Evolutionary conservation across 768 basidiomycete genomes (phyloP).

Genomic region (Lactarius vividus): DNA sequence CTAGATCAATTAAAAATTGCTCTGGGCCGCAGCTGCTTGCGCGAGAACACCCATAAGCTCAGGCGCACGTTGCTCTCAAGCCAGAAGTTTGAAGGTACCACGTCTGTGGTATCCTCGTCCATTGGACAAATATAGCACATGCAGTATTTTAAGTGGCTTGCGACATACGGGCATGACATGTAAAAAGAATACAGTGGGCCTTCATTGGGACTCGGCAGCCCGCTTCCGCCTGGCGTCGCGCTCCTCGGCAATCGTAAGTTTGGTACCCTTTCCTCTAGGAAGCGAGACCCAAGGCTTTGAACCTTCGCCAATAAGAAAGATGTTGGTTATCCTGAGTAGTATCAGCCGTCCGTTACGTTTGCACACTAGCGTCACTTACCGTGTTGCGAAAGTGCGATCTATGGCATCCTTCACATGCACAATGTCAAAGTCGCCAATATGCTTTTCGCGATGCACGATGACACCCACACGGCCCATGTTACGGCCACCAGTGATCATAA

Average conservation of each 20-base stretch:
- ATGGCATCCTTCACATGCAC: constrained; percentile 96
- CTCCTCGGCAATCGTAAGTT: constrained; percentile 96
- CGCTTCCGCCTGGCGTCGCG: constrained; percentile 86
- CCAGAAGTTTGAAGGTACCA: neutral
- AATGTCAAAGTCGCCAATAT: constrained; percentile 97
- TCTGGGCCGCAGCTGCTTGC: neutral
- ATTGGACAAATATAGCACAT: constrained; percentile 9
- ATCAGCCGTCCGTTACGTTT: neutral
- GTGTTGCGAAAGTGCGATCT: constrained; percentile 95
- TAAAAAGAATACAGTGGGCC: constrained; percentile 14
- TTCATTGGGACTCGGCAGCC: constrained; percentile 61
- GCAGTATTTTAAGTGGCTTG: constrained; percentile 22
- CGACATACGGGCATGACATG: constrained; percentile 36
- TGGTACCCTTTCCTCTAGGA: constrained; percentile 96
- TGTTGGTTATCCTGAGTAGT: constrained; percentile 77
- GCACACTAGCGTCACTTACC: constrained; percentile 50
- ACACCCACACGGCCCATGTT: constrained; percentile 99
- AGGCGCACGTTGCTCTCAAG: neutral
- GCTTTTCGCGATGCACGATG: constrained; percentile 95
- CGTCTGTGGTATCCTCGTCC: neutral
- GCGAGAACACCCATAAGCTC: neutral
- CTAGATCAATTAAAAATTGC: neutral
- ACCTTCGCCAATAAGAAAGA: constrained; percentile 97
- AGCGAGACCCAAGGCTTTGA: constrained; percentile 95
- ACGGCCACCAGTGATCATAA: constrained; percentile 97